Conservation (phyloP, 2,329 filamentous ascomycete genomes). For the Bipolaris sorokiniana region DNA sequence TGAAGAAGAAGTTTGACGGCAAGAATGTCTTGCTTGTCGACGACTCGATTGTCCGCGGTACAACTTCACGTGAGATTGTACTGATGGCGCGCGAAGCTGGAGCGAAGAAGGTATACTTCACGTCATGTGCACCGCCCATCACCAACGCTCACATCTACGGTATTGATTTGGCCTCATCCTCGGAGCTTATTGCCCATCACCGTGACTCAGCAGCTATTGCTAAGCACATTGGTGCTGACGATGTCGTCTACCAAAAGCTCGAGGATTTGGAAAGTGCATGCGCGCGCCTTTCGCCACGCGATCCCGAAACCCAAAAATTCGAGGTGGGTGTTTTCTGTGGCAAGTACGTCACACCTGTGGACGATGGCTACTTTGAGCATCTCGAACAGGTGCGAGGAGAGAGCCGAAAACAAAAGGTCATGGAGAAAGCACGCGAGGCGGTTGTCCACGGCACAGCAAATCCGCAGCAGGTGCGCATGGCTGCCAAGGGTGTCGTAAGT, state of each 20-base stretch:
- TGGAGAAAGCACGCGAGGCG: conserved; percentile 68
- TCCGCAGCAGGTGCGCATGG: conserved; percentile 66
- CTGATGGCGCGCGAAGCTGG: conserved; percentile 84
- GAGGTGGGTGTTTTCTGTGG: conserved; percentile 94
- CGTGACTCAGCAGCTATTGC: conserved; percentile 67
- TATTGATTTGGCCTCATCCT: conserved; percentile 74
- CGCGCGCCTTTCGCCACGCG: conserved; percentile 68
- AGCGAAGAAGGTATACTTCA: conserved; percentile 82
- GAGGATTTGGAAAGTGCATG: conserved; percentile 82
- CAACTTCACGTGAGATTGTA: conserved; percentile 79
- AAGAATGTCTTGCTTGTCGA: conserved; percentile 85
- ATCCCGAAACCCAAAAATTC: conserved; percentile 67
- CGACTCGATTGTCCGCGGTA: conserved; percentile 87
- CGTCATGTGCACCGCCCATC: conserved; percentile 81
- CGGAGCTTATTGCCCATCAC: conserved; percentile 74
- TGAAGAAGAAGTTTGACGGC: conserved; percentile 81
- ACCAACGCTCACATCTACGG: conserved; percentile 66
- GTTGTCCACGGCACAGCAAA: conserved; percentile 68
- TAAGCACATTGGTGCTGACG: conserved; percentile 73
- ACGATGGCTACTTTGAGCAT: conserved; percentile 81
- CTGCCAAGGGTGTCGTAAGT: conserved; percentile 63
- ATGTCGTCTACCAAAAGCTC: conserved; percentile 78
- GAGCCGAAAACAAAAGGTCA: conserved; percentile 69
- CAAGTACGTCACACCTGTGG: conserved; percentile 80
- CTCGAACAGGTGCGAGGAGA: conserved; percentile 74